phyloP scores from a whole-genome alignment of 2,329 filamentous ascomycete species.

The Waltergamsia citrina region DNA sequence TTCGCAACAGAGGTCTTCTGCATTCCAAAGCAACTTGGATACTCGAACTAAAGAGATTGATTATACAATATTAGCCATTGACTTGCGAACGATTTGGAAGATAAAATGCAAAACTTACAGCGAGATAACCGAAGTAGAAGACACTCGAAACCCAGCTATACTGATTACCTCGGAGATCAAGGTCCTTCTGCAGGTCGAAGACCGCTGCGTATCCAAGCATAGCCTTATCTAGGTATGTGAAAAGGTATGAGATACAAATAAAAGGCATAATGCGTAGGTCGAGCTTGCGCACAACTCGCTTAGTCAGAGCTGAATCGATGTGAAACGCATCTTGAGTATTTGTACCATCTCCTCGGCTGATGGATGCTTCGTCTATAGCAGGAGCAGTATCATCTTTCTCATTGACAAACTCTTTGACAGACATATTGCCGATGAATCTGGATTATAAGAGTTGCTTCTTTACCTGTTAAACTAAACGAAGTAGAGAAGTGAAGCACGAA shows the following conservation, averaged over 20 bases:
- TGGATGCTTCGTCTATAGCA: too few relatives aligned
- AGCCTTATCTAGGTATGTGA: slow-evolving; percentile 35
- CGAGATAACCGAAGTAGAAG: slow-evolving; percentile 28
- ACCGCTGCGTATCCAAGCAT: slow-evolving; percentile 52
- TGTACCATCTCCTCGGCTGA: too few relatives aligned
- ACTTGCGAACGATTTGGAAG: too few relatives aligned
- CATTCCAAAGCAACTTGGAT: slow-evolving; percentile 18
- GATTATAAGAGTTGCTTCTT: too few relatives aligned
- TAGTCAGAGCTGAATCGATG: slow-evolving; percentile 22
- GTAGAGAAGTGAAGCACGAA: too few relatives aligned
- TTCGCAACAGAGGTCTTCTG: slow-evolving; percentile 22
- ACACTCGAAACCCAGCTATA: slow-evolving; percentile 35
- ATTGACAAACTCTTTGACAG: too few relatives aligned
- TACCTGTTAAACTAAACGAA: too few relatives aligned
- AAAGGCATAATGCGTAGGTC: slow-evolving; percentile 26
- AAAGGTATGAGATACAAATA: slow-evolving; percentile 29
- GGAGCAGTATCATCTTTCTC: too few relatives aligned
- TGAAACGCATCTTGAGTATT: too few relatives aligned
- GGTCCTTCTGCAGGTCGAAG: slow-evolving; percentile 51
- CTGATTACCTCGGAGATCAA: slow-evolving; percentile 44
- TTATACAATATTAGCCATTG: too few relatives aligned
- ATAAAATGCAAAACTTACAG: slow-evolving; percentile 24
- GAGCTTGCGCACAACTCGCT: slow-evolving; percentile 22
- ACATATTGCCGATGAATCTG: too few relatives aligned
- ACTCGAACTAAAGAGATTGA: too few relatives aligned